Conservation (phyloP, 192 early-diverging fungal species). For the Tieghemiomyces parasiticus region DNA sequence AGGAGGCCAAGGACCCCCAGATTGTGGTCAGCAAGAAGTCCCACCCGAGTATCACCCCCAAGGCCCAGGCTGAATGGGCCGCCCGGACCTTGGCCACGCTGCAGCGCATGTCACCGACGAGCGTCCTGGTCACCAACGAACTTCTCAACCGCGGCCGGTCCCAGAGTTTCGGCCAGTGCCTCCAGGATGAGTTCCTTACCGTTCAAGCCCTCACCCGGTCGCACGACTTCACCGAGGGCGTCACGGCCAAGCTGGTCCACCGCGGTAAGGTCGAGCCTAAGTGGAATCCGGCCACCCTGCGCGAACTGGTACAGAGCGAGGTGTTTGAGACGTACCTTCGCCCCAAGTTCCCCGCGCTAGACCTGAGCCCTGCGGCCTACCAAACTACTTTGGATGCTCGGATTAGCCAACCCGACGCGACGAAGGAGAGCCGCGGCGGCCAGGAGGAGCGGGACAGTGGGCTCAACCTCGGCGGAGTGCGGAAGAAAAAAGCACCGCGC, state of each 20-base stretch:
- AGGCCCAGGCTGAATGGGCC: slow-evolving; percentile 39
- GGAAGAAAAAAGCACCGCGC: no score
- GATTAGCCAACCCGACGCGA: slow-evolving; percentile 10
- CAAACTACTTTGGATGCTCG: no score
- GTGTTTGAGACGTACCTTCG: slow-evolving; percentile 43
- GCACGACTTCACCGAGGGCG: slow-evolving; percentile 84
- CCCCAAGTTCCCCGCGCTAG: not conserved
- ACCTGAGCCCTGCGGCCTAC: not conserved
- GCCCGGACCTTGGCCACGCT: slow-evolving; percentile 45
- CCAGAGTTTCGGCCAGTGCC: slow-evolving; percentile 58
- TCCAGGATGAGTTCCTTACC: slow-evolving; percentile 73
- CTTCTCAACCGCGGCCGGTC: slow-evolving; percentile 60
- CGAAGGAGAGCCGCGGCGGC: slow-evolving; percentile 16
- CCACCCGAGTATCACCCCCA: not conserved
- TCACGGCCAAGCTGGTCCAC: slow-evolving; percentile 57
- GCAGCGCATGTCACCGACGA: slow-evolving; percentile 62
- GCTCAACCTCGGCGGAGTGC: no score
- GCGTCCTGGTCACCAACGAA: slow-evolving; percentile 74
- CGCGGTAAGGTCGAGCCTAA: slow-evolving; percentile 37
- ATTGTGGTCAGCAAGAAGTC: not conserved
- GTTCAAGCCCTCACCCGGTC: slow-evolving; percentile 58
- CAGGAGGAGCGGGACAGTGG: no score
- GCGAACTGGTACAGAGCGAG: slow-evolving; percentile 28
- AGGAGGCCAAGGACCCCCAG: slow-evolving; percentile 28
- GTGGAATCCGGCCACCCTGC: slow-evolving; percentile 57